Conservation (phyloP, 768 basidiomycete genomes). For the Candolleomyces aberdarensis region DNA sequence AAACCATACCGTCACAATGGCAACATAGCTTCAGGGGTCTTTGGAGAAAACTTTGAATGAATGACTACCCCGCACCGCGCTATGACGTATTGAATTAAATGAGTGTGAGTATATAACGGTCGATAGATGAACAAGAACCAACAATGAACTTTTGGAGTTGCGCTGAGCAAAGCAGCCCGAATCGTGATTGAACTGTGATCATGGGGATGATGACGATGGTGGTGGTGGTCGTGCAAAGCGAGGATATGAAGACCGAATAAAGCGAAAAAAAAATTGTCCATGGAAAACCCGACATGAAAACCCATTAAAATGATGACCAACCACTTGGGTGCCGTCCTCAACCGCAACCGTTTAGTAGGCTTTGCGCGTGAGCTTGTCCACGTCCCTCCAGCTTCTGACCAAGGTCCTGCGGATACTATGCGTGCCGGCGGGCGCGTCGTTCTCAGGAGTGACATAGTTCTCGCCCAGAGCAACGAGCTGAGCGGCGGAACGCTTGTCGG, state of each 20-base stretch:
- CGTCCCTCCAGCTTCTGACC: conserved; percentile 39
- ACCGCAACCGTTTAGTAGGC: conserved; percentile 2
- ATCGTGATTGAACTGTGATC: background rate
- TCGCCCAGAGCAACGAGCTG: conserved; percentile 41
- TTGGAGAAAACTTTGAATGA: too few species aligned
- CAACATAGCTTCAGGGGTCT: too few species aligned
- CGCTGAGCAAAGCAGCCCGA: background rate
- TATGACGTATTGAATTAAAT: background rate
- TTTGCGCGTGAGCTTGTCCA: conserved; percentile 34
- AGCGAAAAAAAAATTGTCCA: background rate
- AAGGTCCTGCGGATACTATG: conserved; percentile 37
- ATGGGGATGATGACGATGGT: background rate
- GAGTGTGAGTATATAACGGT: background rate
- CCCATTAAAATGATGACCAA: background rate
- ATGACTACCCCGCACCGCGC: background rate
- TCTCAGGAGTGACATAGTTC: conserved; percentile 32
- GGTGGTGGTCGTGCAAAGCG: background rate
- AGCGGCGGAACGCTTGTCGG: conserved; percentile 53
- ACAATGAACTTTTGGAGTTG: background rate
- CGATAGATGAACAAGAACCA: background rate
- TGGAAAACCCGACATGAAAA: background rate
- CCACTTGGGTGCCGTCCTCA: too few species aligned
- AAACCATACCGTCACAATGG: too few species aligned
- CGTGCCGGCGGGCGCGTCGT: conserved; percentile 27
- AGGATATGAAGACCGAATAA: background rate